These are phyloP conservation scores for Auricularia auricula-judae DNA, from an alignment of 768 basidiomycete species.

Conservation along the genomic window DNA sequence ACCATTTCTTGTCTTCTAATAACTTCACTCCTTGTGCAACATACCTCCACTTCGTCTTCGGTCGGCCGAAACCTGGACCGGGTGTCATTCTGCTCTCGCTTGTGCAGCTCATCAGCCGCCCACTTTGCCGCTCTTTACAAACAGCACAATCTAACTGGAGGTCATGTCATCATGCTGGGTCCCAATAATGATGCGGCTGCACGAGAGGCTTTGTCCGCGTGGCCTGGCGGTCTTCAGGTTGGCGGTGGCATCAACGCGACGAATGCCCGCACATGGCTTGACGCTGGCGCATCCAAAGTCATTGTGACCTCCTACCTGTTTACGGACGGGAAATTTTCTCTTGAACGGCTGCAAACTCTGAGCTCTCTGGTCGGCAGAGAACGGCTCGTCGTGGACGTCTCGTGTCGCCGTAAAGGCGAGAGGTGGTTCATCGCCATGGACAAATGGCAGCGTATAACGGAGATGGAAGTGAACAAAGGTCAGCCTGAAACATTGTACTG, in stretches of 20 bases:
- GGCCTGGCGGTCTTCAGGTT: constrained; percentile 87
- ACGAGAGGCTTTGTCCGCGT: constrained; percentile 64
- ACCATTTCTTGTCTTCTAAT: background rate
- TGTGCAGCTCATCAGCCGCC: constrained; percentile 56
- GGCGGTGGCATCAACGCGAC: constrained; percentile 82
- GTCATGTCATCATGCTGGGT: constrained; percentile 95
- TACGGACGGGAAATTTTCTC: constrained; percentile 67
- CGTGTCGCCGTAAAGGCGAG: constrained; percentile 58
- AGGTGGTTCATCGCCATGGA: constrained; percentile 97
- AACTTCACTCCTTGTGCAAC: too few relatives aligned
- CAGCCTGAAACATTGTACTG: constrained; percentile 2
- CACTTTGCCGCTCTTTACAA: constrained; percentile 76
- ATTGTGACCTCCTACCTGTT: constrained; percentile 98
- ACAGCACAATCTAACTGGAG: constrained; percentile 59
- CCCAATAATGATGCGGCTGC: constrained; percentile 80
- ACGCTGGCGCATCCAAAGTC: constrained; percentile 85
- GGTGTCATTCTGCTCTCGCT: background rate
- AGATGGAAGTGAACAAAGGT: constrained; percentile 87
- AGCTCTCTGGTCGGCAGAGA: constrained; percentile 66
- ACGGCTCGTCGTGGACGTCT: constrained; percentile 87
- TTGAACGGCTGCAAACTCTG: constrained; percentile 55
- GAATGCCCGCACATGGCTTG: constrained; percentile 79
- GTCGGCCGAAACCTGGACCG: too few relatives aligned
- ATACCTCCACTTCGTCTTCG: too few relatives aligned
- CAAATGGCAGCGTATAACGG: constrained; percentile 94